Conservation (phyloP, 768 basidiomycete species). For the Leccinum disarticulatum region DNA sequence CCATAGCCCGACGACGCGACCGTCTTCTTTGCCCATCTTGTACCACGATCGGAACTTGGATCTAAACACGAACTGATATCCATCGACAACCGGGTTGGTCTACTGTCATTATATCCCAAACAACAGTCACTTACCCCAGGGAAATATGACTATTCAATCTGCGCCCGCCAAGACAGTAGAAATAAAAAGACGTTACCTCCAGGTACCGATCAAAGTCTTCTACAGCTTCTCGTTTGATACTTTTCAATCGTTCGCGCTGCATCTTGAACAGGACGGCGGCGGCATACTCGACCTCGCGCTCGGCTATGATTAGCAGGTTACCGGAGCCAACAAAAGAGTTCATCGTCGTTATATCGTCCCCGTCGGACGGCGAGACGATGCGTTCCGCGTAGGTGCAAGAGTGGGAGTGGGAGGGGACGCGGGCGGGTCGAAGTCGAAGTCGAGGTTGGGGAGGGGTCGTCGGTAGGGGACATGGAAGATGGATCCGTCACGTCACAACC, state of each 20-base stretch:
- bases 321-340: conserved; percentile 57
- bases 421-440: no score
- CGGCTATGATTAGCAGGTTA: conserved; percentile 52
- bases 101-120: conserved; percentile 16
- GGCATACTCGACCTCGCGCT: conserved; percentile 54
- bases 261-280: conserved; percentile 47
- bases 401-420: no score
- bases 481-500: no score
- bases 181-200: conserved; percentile 36
- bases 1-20: conserved; percentile 58
- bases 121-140: background rate
- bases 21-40: conserved; percentile 55
- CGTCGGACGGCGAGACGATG: no score
- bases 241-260: conserved; percentile 60
- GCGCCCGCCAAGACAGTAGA: background rate
- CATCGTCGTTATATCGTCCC: no score
- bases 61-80: conserved; percentile 52
- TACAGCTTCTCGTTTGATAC: conserved; percentile 59
- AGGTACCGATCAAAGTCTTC: conserved; percentile 55
- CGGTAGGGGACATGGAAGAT: no score
- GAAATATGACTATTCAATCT: conserved; percentile 15
- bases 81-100: conserved; percentile 12
- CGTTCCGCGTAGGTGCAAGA: no score
- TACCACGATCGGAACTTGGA: conserved; percentile 65
- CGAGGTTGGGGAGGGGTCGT: no score